These are phyloP conservation scores for Pistacia atlantica DNA, from an alignment of 345 rosid species.

Conservation along the genomic window DNA sequence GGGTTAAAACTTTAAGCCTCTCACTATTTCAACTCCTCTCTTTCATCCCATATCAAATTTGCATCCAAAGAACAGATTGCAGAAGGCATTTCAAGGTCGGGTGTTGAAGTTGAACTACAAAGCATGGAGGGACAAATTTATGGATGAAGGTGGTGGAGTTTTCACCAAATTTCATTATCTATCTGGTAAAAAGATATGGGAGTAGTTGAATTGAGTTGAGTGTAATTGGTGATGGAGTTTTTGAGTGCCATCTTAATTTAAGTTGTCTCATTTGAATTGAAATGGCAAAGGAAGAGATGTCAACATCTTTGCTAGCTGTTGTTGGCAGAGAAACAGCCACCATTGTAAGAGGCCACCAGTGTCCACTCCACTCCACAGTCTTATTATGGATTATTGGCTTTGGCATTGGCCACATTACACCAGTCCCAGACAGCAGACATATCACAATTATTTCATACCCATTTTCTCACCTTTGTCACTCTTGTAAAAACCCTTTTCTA, in stretches of 20 bases:
- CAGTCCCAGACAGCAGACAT: constrained; percentile 1
- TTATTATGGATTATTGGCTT: not conserved
- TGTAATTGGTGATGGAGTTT: not conserved
- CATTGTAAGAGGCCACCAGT: constrained; percentile 18
- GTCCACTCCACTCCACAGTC: not conserved
- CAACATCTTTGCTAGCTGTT: constrained; percentile 23
- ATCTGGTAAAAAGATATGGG: not conserved
- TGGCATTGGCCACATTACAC: not conserved
- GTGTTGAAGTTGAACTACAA: no score
- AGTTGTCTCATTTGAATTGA: constrained; percentile 1
- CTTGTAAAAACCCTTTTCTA: no score
- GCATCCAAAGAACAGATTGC: not conserved
- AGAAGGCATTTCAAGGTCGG: not conserved
- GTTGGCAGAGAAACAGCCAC: constrained; percentile 11
- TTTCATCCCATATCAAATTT: no score
- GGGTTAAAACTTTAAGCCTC: no score
- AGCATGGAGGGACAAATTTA: not conserved
- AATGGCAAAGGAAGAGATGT: constrained; percentile 16
- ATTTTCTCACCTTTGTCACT: not conserved
- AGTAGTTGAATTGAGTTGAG: not conserved
- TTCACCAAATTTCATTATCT: not conserved
- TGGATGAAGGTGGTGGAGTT: not conserved
- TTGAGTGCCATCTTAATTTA: not conserved
- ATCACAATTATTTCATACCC: not conserved
- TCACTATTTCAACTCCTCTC: no score